Evolutionary conservation across 192 early-diverging fungal species (phyloP), one percentile per base, ranked within the genome.

Genomic region (Backusella parvicylindrica): DNA sequence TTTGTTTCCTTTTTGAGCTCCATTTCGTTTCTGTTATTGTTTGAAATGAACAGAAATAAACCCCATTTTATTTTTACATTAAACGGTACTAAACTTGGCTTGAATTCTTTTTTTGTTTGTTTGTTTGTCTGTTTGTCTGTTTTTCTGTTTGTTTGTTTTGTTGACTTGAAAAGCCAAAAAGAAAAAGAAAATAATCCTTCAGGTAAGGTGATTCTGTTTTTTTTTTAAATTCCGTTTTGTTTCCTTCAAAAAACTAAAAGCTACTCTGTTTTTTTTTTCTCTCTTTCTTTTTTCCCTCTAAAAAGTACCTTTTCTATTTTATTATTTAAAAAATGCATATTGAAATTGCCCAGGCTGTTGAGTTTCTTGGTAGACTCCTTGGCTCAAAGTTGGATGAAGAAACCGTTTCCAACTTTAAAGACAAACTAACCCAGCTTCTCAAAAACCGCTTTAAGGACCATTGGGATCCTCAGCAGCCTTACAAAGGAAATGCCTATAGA

Each of bases 401-500:
- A 31, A 74, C 31, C 7, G 26, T 82, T 1, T 31, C 26, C 28
- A 37, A 23, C n/a, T 89, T 91, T 73, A 88, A 89, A 72, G 71
- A 79, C 37, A 77, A 81, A 68, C 81, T 95, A 38, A 74, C 83
- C 18, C 80, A 76, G 28, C 53, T 88, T 11, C 84, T 95, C 78
- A 71, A 82, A 7, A 78, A 77, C 33, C 88, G 86, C 68, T 95
- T 90, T 73, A 73, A 77, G 49, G 86, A 89, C 41, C 94, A 95
- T 71, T 95, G 94, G 94, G 86, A 95, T 70, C 68, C 87, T 11
- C 83, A 89, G 40, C 83, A 85, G 50, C 91, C 94, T 16, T 82
- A 80, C 56, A 77, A 71, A 26, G 94, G 94, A 70, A 94, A 92
- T 77, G 94, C 84, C 13, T 95, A 90, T 86, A 84, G 94, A 77